Percentiles rank a stretch among this genome's conserved stretches.
Conservation (phyloP, 257 asterid genomes). For the Nicotiana benthamiana region DNA sequence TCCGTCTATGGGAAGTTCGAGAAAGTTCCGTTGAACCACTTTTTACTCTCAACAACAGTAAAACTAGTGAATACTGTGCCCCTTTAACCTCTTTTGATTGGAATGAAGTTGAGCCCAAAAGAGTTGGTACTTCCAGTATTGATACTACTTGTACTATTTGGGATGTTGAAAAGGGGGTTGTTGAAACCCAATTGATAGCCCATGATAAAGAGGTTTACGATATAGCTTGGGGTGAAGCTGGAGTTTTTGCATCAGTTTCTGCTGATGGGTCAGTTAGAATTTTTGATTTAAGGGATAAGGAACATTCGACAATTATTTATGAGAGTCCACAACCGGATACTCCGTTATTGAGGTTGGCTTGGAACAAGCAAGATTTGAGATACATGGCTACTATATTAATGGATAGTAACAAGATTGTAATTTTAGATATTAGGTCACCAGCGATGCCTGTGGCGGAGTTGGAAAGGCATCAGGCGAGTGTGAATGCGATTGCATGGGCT, state of each 20-base stretch:
- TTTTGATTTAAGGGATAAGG: conserved; percentile 85
- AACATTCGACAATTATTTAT: conserved; percentile 83
- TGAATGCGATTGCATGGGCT: conserved; percentile 89
- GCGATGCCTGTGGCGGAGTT: conserved; percentile 81
- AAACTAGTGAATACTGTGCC: conserved; percentile 70
- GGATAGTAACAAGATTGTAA: conserved; percentile 78
- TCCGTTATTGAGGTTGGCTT: conserved; percentile 75
- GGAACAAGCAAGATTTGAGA: conserved; percentile 97
- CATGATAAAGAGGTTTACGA: conserved; percentile 93
- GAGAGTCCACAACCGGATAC: conserved; percentile 77
- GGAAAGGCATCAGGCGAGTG: conserved; percentile 82
- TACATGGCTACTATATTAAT: conserved; percentile 84
- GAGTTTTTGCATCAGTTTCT: conserved; percentile 77
- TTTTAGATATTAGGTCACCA: conserved; percentile 76
- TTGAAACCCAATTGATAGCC: conserved; percentile 77
- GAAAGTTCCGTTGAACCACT: conserved; percentile 44
- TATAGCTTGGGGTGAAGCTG: conserved; percentile 95
- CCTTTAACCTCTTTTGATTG: conserved; percentile 89
- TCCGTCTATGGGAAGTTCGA: conserved; percentile 68
- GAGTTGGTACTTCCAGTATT: conserved; percentile 78
- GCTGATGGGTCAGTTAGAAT: conserved; percentile 87
- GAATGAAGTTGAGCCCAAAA: conserved; percentile 74
- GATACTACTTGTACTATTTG: conserved; percentile 90
- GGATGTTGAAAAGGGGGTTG: conserved; percentile 74
- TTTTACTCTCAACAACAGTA: conserved; percentile 49